A percentile compares a stretch with the other conserved stretches of the same genome.
Evolutionary conservation across 495 filamentous ascomycete genomes (phyloP).

Genomic region (Penicillium ucsense): DNA sequence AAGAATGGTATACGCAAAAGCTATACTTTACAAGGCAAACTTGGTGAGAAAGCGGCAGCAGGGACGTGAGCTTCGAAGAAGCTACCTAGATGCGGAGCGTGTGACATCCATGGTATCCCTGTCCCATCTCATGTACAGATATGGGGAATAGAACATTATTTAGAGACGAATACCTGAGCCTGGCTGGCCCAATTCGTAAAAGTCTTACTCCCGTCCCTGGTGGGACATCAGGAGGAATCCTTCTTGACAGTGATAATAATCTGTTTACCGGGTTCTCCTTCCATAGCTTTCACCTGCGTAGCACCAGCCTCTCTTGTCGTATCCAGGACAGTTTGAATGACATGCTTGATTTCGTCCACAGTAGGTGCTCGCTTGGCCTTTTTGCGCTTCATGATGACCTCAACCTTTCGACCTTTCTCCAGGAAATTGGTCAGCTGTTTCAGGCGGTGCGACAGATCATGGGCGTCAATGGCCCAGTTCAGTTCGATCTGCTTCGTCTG

Average conservation of each 20-base stretch:
- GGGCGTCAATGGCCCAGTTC: constrained; percentile 68
- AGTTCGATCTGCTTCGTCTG: constrained; percentile 64
- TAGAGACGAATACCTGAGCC: background rate
- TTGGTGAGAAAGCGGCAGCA: no score
- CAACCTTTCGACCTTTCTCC: constrained; percentile 51
- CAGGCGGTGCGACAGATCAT: constrained; percentile 56
- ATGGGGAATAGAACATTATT: background rate
- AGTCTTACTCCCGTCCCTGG: background rate
- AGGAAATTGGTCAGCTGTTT: constrained; percentile 52
- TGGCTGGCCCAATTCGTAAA: no score
- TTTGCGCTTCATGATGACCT: constrained; percentile 47
- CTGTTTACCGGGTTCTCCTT: constrained; percentile 34
- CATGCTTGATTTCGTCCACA: constrained; percentile 31
- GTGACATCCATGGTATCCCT: no score
- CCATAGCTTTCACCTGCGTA: constrained; percentile 29
- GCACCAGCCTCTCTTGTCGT: constrained; percentile 27
- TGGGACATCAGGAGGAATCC: constrained; percentile 6
- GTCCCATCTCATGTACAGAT: no score
- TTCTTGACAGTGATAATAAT: constrained; percentile 32
- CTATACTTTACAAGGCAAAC: no score
- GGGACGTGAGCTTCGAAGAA: no score
- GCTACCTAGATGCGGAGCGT: no score
- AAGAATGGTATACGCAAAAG: no score
- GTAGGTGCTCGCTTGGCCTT: constrained; percentile 32
- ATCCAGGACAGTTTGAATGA: constrained; percentile 30